phyloP scores from a whole-genome alignment of 257 asterid genomes.

The Solanum dulcamara region DNA sequence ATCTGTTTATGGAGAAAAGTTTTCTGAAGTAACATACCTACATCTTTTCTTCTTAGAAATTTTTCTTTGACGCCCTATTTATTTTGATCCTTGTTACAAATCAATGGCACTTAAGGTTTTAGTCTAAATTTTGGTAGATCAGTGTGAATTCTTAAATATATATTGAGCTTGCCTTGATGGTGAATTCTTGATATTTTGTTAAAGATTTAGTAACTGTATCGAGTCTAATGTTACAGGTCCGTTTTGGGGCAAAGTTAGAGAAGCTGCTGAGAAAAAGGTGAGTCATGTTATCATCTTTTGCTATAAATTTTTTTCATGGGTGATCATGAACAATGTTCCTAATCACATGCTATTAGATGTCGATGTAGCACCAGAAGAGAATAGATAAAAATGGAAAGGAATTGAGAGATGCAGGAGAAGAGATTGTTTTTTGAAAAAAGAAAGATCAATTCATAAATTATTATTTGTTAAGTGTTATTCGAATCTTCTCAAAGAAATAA shows the following conservation, averaged over 20 bases:
- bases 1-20: not conserved
- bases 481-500: not conserved
- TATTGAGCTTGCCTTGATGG: not conserved
- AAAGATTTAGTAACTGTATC: not conserved
- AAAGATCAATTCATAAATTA: not conserved
- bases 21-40: not conserved
- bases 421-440: not conserved
- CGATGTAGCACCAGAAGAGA: not conserved
- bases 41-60: not conserved
- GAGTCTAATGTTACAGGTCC: not conserved
- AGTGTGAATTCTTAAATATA: not conserved
- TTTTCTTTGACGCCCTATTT: not conserved
- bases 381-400: not conserved
- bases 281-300: not conserved
- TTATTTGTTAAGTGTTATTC: not conserved
- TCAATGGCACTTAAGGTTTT: not conserved
- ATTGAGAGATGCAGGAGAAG: not conserved
- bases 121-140: not conserved
- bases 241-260: conserved; percentile 1
- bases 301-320: not conserved
- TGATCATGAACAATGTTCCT: not conserved
- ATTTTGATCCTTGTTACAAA: not conserved
- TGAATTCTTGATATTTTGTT: not conserved
- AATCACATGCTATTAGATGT: not conserved
- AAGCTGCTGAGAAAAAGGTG: conserved; percentile 3